Percentiles rank a stretch among this genome's conserved stretches.
Conservation (phyloP, 305 asterid species). For the Plantago lanceolata region DNA sequence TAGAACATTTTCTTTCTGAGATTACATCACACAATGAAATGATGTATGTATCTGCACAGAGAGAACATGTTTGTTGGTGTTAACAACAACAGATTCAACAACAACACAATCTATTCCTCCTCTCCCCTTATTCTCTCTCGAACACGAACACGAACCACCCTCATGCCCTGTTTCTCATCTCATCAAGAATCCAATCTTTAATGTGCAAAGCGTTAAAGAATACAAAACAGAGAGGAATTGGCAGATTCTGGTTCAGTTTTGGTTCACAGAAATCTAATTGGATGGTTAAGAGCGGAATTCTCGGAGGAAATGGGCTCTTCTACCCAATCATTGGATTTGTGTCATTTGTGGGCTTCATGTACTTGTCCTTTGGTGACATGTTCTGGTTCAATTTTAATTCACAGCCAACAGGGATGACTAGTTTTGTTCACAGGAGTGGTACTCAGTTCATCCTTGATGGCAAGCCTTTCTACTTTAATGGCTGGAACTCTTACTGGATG, state of each 20-base stretch:
- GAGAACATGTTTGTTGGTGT: neutral
- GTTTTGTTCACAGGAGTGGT: conserved; percentile 92
- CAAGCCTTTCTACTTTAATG: conserved; percentile 76
- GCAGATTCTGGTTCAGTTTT: neutral
- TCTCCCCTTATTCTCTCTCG: too few species aligned
- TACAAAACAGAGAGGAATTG: neutral
- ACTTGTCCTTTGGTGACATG: conserved; percentile 80
- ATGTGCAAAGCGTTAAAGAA: neutral
- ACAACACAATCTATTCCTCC: too few species aligned
- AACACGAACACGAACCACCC: neutral
- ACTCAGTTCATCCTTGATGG: conserved; percentile 87
- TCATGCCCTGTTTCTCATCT: too few species aligned
- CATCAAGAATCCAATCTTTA: too few species aligned
- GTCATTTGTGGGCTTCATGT: conserved; percentile 69
- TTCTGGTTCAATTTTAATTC: conserved; percentile 39
- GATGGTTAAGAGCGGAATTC: conserved; percentile 49
- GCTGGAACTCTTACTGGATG: conserved; percentile 99
- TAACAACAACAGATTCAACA: neutral
- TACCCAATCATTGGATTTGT: conserved; percentile 86
- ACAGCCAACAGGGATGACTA: conserved; percentile 24
- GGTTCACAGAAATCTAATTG: neutral
- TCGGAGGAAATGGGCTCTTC: conserved; percentile 70
- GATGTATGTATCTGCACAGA: neutral
- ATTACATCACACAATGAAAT: neutral
- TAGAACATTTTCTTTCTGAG: neutral